Conservation (phyloP, 495 filamentous ascomycete genomes). For the Tetracladium setigerum region DNA sequence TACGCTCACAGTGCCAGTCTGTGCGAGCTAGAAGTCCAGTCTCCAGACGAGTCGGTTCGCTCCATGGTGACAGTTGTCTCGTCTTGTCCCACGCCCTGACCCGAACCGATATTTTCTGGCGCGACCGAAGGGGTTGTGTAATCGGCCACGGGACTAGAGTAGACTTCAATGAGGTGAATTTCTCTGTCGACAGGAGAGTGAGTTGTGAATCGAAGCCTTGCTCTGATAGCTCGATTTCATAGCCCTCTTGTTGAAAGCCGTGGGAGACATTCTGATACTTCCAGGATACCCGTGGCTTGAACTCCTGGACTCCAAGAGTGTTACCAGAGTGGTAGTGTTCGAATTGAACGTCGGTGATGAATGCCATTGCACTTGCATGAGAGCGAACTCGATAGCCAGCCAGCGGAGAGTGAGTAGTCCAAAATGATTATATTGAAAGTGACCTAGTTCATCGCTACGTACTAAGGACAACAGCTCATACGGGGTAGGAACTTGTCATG, state of each 20-base stretch:
- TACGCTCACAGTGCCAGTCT: constrained; percentile 1
- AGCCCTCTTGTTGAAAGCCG: too few species aligned
- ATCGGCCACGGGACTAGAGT: constrained; percentile 43
- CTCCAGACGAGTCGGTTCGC: constrained; percentile 18
- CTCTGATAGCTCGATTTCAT: too few species aligned
- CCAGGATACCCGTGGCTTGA: too few species aligned
- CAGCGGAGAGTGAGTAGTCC: too few species aligned
- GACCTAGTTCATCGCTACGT: too few species aligned
- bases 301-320: constrained; percentile 1
- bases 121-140: too few species aligned
- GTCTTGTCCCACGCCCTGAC: constrained; percentile 5
- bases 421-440: too few species aligned
- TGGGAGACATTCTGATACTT: too few species aligned
- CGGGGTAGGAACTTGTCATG: too few species aligned
- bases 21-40: neutral
- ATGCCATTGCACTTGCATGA: neutral
- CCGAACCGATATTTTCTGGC: constrained; percentile 38
- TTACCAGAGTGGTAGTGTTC: neutral
- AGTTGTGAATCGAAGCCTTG: too few species aligned
- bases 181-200: neutral
- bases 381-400: too few species aligned
- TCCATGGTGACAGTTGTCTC: constrained; percentile 5
- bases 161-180: constrained; percentile 18
- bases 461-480: too few species aligned
- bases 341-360: neutral